Evolutionary conservation across 78 protist species (phyloP).

Genomic region (Dictyostelium brefeldianum): DNA sequence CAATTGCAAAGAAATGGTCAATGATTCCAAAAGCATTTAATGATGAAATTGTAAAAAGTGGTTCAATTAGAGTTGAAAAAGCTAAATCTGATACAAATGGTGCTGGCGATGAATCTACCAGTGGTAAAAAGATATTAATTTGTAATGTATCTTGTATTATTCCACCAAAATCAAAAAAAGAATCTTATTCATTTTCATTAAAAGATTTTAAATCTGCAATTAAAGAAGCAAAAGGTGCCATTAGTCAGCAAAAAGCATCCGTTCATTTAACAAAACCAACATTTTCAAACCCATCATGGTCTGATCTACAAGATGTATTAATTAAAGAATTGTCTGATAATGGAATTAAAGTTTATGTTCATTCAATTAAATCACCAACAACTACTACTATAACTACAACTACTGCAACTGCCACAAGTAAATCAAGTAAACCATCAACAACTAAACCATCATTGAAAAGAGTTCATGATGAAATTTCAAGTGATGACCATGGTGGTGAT

Average conservation of each 20-base stretch:
- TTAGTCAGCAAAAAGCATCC: constrained; percentile 36
- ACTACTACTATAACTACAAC: background rate
- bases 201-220: background rate
- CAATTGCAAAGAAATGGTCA: constrained; percentile 49
- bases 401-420: background rate
- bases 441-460: background rate
- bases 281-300: constrained; percentile 25
- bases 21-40: constrained; percentile 1
- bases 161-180: constrained; percentile 20
- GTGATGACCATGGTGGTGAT: background rate
- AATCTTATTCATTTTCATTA: background rate
- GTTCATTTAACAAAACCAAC: constrained; percentile 52
- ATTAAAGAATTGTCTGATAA: constrained; percentile 2
- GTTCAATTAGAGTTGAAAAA: constrained; percentile 1
- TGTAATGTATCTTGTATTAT: constrained; percentile 38
- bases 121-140: constrained; percentile 22
- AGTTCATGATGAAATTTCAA: background rate
- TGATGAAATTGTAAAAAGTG: constrained; percentile 1
- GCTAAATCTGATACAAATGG: background rate
- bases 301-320: constrained; percentile 13
- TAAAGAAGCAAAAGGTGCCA: background rate
- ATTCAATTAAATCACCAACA: constrained; percentile 2
- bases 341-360: constrained; percentile 53
- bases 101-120: too few species aligned
- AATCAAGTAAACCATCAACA: background rate